phyloP scores from a whole-genome alignment of 1,139 yeast genomes.

The Sugiyamaella castrensis region DNA sequence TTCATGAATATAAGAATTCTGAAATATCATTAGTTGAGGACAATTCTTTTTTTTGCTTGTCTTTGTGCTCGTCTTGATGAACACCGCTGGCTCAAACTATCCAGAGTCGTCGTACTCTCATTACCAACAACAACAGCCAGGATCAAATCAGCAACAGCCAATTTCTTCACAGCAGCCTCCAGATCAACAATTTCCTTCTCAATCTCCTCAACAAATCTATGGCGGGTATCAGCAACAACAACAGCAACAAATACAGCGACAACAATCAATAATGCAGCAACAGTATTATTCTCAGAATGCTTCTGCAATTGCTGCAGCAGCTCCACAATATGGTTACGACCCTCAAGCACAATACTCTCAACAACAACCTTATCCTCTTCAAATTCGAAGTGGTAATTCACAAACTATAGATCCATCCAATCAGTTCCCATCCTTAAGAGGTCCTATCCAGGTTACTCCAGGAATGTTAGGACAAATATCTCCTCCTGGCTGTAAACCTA shows the following conservation, averaged over 20 bases:
- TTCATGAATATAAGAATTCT: too few species aligned
- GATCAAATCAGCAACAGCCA: constrained; percentile 8
- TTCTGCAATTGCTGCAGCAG: constrained; percentile 2
- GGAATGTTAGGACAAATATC: constrained; percentile 44
- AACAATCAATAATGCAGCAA: constrained; percentile 11
- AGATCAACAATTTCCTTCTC: constrained; percentile 7
- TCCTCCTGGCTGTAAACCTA: constrained; percentile 59
- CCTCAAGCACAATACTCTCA: constrained; percentile 15
- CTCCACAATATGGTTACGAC: constrained; percentile 1
- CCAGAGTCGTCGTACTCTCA: constrained; percentile 19
- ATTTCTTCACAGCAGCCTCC: constrained; percentile 2
- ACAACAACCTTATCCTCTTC: constrained; percentile 10
- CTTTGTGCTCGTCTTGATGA: constrained; percentile 6
- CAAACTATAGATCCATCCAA: constrained; percentile 21
- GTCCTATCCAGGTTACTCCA: constrained; percentile 27
- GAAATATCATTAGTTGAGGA: too few species aligned
- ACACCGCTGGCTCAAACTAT: constrained; percentile 9
- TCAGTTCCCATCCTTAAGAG: constrained; percentile 36
- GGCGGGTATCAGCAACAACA: constrained; percentile 8
- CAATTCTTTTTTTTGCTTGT: too few species aligned
- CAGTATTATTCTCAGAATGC: constrained; percentile 13
- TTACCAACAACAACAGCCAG: constrained; percentile 6
- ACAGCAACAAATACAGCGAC: constrained; percentile 5
- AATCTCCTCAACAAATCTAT: not conserved
- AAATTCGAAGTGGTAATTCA: constrained; percentile 1